These are phyloP conservation scores for Neckera pumila DNA, from an alignment of 225 moss, liverwort and hornwort genomes.

Conservation along the genomic window DNA sequence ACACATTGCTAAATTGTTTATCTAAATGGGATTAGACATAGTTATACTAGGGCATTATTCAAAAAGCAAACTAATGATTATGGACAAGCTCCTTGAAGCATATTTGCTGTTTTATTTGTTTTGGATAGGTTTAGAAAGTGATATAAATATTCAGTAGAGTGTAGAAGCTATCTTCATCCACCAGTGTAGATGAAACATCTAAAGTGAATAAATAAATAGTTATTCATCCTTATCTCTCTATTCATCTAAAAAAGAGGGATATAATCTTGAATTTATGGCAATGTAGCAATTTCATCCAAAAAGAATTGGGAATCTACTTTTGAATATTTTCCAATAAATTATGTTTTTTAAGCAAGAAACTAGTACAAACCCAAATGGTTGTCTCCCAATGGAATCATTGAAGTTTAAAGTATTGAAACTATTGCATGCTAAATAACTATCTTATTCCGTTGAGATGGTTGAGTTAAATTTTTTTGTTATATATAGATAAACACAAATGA, in stretches of 20 bases:
- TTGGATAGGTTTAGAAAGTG: background rate
- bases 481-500: background rate
- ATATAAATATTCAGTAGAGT: background rate
- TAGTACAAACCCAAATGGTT: background rate
- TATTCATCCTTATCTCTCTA: background rate
- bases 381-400: rapidly evolving
- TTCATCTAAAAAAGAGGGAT: background rate
- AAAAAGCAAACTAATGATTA: rapidly evolving
- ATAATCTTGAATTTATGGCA: background rate
- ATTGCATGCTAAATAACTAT: background rate
- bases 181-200: too few species aligned
- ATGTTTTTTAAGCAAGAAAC: background rate
- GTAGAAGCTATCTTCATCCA: too few species aligned
- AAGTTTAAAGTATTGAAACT: background rate
- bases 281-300: background rate
- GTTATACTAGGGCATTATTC: background rate
- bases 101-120: background rate
- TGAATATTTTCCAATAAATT: background rate
- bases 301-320: background rate
- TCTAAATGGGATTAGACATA: rapidly evolving
- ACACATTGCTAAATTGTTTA: background rate
- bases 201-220: background rate
- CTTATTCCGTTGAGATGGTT: rapidly evolving
- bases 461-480: background rate
- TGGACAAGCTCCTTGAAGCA: rapidly evolving